phyloP scores from a whole-genome alignment of 2,329 filamentous ascomycete species.

The Penicillium sp. region DNA sequence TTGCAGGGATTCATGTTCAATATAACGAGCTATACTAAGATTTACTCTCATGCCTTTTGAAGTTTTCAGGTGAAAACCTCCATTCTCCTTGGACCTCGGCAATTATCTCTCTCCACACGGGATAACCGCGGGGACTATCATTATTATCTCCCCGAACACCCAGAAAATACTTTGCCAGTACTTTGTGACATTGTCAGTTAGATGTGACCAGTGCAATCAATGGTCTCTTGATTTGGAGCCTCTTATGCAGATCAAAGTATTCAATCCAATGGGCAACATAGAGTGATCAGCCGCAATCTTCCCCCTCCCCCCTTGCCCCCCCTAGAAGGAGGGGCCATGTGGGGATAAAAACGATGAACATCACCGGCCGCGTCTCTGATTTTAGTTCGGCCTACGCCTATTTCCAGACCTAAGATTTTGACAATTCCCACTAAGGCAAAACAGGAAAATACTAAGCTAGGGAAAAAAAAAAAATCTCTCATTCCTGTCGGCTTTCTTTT shows the following conservation, averaged over 20 bases:
- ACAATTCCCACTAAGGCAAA: background rate
- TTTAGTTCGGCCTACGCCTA: background rate
- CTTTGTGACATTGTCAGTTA: background rate
- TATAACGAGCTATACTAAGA: background rate
- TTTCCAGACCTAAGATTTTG: background rate
- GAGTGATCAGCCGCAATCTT: background rate
- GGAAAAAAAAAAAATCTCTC: slow-evolving; percentile 1
- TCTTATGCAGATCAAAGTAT: background rate
- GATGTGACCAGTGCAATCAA: background rate
- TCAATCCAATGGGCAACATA: background rate
- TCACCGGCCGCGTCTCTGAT: background rate
- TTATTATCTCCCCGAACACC: background rate
- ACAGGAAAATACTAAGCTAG: slow-evolving; percentile 2
- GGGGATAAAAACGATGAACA: background rate
- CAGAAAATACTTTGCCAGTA: background rate
- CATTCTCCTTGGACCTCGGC: slow-evolving; percentile 1
- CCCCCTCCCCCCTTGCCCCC: background rate
- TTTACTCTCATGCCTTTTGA: background rate
- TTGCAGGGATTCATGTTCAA: background rate
- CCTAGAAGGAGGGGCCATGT: background rate
- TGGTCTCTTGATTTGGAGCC: background rate
- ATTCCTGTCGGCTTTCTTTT: background rate
- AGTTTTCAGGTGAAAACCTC: background rate
- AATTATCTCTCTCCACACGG: background rate
- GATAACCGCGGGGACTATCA: background rate